Evolutionary conservation across 441 rosid species (phyloP).

Genomic region (Populus hybrid): DNA sequence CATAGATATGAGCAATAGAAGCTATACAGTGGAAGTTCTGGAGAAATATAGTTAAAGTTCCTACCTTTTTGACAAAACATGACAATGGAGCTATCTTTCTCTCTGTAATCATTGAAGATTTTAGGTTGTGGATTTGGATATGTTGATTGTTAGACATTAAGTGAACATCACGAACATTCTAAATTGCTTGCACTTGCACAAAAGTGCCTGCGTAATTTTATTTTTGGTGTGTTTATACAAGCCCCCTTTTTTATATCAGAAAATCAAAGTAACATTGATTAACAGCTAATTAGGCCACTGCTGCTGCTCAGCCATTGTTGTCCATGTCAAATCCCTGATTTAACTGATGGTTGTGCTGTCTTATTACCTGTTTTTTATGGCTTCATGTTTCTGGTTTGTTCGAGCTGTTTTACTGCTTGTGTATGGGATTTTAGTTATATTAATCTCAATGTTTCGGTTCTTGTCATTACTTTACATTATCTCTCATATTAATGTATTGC

Average conservation of each 20-base stretch:
- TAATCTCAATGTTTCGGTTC: background rate
- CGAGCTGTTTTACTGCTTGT: background rate
- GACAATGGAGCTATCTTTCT: background rate
- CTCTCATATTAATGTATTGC: background rate
- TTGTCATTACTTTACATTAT: background rate
- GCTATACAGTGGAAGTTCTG: background rate
- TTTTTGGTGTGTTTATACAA: background rate
- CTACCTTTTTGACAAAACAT: background rate
- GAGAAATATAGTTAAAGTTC: background rate
- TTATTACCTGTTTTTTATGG: background rate
- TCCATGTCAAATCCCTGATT: background rate
- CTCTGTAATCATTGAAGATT: background rate
- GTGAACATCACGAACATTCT: background rate
- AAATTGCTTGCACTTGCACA: background rate
- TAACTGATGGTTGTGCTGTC: background rate
- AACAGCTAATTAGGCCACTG: background rate
- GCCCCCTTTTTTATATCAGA: background rate
- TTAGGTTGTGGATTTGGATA: background rate
- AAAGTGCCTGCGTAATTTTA: background rate
- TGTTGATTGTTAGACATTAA: background rate
- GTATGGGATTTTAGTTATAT: background rate
- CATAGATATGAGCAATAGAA: background rate
- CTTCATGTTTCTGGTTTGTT: background rate
- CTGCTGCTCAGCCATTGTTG: background rate
- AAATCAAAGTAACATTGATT: background rate